Evolutionary conservation across 352 stramenopile genomes (phyloP).

Genomic region (Stephanocyclus meneghinianus): DNA sequence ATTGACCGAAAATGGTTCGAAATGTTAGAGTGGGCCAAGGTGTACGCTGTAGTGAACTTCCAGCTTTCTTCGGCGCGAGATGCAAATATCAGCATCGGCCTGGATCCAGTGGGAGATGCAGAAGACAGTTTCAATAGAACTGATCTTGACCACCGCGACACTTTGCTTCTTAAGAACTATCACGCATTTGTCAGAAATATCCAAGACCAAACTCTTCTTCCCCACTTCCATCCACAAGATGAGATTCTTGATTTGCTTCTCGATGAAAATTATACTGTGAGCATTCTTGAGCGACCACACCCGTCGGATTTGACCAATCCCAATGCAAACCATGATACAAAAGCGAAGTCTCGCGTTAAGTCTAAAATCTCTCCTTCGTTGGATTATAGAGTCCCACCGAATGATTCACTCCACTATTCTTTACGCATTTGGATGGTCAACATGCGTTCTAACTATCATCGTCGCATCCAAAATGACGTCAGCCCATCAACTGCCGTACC

Average conservation of each 20-base stretch:
- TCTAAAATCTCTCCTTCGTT: conserved; percentile 12
- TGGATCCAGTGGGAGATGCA: not conserved
- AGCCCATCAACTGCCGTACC: conserved; percentile 16
- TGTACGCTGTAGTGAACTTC: conserved; percentile 47
- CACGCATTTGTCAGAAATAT: conserved; percentile 37
- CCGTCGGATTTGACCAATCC: not conserved
- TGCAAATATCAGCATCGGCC: not conserved
- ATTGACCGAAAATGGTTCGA: conserved; percentile 51
- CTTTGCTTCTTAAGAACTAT: conserved; percentile 41
- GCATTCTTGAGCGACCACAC: conserved; percentile 15
- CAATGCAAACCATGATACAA: not conserved
- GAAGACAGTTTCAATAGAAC: conserved; percentile 19
- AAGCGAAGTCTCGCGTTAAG: not conserved
- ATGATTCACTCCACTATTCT: conserved; percentile 37
- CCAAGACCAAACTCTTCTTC: conserved; percentile 32
- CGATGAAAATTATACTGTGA: conserved; percentile 27
- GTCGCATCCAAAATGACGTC: conserved; percentile 22
- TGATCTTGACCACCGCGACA: conserved; percentile 6
- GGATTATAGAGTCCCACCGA: conserved; percentile 39
- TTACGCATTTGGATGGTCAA: conserved; percentile 55
- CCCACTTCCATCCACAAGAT: conserved; percentile 48
- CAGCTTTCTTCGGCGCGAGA: conserved; percentile 1
- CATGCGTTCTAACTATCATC: conserved; percentile 48
- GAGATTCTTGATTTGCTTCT: conserved; percentile 36
- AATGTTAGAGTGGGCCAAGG: conserved; percentile 56